These are phyloP conservation scores for Globisporangium irregulare DNA, from an alignment of 352 stramenopile genomes.

Conservation along the genomic window DNA sequence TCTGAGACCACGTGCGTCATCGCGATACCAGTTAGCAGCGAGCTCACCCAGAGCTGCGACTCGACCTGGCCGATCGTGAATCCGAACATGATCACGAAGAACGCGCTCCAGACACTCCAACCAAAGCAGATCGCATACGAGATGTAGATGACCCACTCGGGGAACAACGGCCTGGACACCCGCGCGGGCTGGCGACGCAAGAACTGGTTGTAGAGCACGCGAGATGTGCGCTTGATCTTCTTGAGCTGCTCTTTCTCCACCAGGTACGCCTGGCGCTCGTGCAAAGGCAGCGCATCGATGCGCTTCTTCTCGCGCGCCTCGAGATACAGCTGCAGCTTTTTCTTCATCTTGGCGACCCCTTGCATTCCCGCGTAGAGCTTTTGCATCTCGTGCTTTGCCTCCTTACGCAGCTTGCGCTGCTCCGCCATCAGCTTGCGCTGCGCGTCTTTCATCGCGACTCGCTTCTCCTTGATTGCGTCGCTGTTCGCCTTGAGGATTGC, in stretches of 20 bases:
- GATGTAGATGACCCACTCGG: slow-evolving; percentile 71
- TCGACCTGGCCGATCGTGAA: slow-evolving; percentile 60
- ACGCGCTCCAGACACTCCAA: slow-evolving; percentile 57
- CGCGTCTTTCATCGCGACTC: slow-evolving; percentile 37
- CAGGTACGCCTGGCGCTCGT: slow-evolving; percentile 59
- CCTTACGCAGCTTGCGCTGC: slow-evolving; percentile 31
- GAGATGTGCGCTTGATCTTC: slow-evolving; percentile 59
- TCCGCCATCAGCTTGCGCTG: slow-evolving; percentile 29
- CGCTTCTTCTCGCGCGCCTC: slow-evolving; percentile 34
- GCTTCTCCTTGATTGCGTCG: slow-evolving; percentile 38
- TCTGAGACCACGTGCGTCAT: slow-evolving; percentile 66
- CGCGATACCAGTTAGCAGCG: slow-evolving; percentile 44
- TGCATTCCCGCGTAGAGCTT: slow-evolving; percentile 41
- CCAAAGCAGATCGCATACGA: slow-evolving; percentile 56
- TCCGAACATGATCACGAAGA: slow-evolving; percentile 71
- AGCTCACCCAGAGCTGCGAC: slow-evolving; percentile 61
- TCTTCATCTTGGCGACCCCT: slow-evolving; percentile 56
- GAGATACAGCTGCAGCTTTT: slow-evolving; percentile 48
- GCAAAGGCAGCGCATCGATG: slow-evolving; percentile 44
- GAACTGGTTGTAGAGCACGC: slow-evolving; percentile 74
- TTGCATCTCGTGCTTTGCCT: slow-evolving; percentile 39
- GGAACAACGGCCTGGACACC: slow-evolving; percentile 55
- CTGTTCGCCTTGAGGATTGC: slow-evolving; percentile 44
- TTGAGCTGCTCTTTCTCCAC: slow-evolving; percentile 55
- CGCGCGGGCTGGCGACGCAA: slow-evolving; percentile 49